phyloP scores from a whole-genome alignment of 768 basidiomycete genomes.

The Leccinum disarticulatum region DNA sequence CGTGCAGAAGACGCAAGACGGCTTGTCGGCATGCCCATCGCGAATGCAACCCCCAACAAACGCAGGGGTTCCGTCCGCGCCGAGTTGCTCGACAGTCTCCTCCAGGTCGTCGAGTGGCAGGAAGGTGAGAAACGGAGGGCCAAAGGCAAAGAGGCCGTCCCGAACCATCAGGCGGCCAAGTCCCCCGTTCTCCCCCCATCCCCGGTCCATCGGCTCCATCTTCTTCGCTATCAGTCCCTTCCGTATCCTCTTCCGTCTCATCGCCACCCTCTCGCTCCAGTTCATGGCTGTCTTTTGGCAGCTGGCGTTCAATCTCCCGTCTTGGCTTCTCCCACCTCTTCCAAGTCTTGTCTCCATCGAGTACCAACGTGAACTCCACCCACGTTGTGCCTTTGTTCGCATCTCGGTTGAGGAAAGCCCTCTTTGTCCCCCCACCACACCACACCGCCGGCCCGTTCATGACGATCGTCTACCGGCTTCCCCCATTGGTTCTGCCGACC shows the following conservation, averaged over 20 bases:
- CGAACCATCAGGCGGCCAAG: conserved; percentile 15
- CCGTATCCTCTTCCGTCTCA: conserved; percentile 29
- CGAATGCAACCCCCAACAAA: conserved; percentile 12
- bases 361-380: conserved; percentile 35
- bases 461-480: conserved; percentile 22
- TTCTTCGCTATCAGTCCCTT: conserved; percentile 18
- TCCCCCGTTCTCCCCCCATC: conserved; percentile 13
- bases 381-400: conserved; percentile 35
- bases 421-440: conserved; percentile 18
- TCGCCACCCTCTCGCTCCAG: conserved; percentile 33
- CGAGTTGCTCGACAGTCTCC: conserved; percentile 45
- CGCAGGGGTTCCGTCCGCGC: conserved; percentile 24
- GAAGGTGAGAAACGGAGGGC: conserved; percentile 37
- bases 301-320: conserved; percentile 41
- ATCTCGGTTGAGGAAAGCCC: conserved; percentile 41
- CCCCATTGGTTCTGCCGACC: not conserved
- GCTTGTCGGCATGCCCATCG: conserved; percentile 26
- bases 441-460: conserved; percentile 5
- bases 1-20: conserved; percentile 34
- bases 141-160: conserved; percentile 44
- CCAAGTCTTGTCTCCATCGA: conserved; percentile 23
- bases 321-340: conserved; percentile 30
- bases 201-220: conserved; percentile 24
- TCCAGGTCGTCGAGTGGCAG: conserved; percentile 44
- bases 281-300: conserved; percentile 46